Base-by-base conservation (phyloP, 129 eudicot genomes). In the Logfia minima region DNA sequence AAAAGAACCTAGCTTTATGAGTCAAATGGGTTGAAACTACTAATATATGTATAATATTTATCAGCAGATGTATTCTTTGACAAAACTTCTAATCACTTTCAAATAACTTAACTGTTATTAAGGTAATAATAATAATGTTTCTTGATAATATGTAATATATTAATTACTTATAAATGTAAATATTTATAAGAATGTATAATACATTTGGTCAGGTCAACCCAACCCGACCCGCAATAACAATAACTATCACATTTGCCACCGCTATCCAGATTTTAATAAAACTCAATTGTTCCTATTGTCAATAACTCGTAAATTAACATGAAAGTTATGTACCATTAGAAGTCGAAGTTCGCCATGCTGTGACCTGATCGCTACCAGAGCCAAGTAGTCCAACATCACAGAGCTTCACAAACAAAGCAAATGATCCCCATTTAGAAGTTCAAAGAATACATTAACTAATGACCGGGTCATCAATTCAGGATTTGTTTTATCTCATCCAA, bases 301-400 rank as follows among this genome's bases (percentile, higher is more conserved):
- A 66, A 66, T 66, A 6, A 66, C 24, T 66, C 11, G 5, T 70
- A 28, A 56, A 24, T 67, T 13, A 32, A 53, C 1, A 48, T 13
- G 55, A 48, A 14, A 35, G 6, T 31, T 52, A 29, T 24, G 77
- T 89, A 89, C 97, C 92, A 67, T 80, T 76, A 23, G 77, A 79
- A 80, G 80, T 77, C 32, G 86, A 68, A 70, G 86, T 66, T 21
- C 75, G 84, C 68, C 88, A 84, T 18, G 76, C 52, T 18, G 74
- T 55, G 43, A 64, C 73, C 26, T 77, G 83, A 78, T 81, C 80
- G 39, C 80, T 83, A 76, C 84, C 80, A 70, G 87, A 75, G 37
- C 83, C 62, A 65, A 85, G 78, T n/a, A 87, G 84, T 81, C 96
- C 91, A 71, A 89, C 86, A 66, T 84, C 95, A 56, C 87, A 84